Evolutionary conservation across 306 rosid species (phyloP), one percentile per base, ranked within the genome.

Genomic region (Gastrolobium bilobum): DNA sequence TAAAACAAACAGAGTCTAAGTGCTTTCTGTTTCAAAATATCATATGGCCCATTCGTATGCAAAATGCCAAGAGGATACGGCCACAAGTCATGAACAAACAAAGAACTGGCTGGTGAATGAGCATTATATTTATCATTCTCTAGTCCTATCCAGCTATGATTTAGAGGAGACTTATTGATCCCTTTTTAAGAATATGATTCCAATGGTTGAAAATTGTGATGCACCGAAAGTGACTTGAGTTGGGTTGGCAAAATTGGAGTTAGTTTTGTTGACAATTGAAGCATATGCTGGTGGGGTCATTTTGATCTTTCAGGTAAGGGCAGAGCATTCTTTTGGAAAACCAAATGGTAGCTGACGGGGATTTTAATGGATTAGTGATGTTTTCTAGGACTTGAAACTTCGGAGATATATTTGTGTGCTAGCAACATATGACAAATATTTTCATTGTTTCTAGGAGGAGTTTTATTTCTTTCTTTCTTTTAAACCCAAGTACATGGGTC

Each of bases 241-340:
- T 59, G 70, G 78, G 63, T 69, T 73, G 39, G 68, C 69, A 42
- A 79, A 81, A 71, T 76, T 57, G 69, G 67, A 76, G 77, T 42
- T 40, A 26, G 73, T 73, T 76, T 79, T 86, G 63, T 73, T 72
- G 86, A 81, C 82, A 75, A 67, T 67, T 57, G 58, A 81, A 79
- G 77, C 76, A 68, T 71, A 70, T 83, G 77, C 68, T 37, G 46
- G 82, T 76, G 85, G 85, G 87, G 89, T 73, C 83, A 6, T 62
- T 61, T 57, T 79, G 47, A 56, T 84, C 47, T 82, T 83, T 68
- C 35, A 39, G 78, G 81, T 63, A 73, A 68, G 82, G 43, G 68
- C 75, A 76, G 48, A 52, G 65, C 61, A 46, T 73, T 80, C 59
- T 66, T 71, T 79, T 15, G 40, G 52, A 79, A 66, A 5, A 77